Base-by-base conservation (phyloP, 106 monocot species). In the Dioscorea alata region DNA sequence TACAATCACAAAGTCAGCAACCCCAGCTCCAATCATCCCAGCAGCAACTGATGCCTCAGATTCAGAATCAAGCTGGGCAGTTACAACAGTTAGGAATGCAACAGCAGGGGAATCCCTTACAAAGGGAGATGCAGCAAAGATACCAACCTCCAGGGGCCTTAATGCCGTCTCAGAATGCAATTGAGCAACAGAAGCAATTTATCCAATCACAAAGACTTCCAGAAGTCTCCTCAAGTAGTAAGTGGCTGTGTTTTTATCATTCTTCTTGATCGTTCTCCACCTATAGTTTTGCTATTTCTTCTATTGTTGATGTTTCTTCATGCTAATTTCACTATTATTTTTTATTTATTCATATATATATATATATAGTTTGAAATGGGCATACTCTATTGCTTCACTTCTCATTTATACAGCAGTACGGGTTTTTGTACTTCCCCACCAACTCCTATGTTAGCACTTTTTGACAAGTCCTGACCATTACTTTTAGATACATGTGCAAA, bases 161-260 rank as follows among this genome's bases (percentile, higher is more conserved):
- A 50, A 70, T 90, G 63, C 88, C 83, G 57, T 61, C 74, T 34
- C 93, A 82, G 66, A 89, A 75, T 89, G 67, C 81, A 75, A 71
- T 78, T 57, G 87, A 90, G 50, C 83, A 79, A 62, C 91, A 82
- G 50, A 88, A 96, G 67, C 80, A 73, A 73, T 63, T 80, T 8
- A 69, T 82, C 48, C 91, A 86, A 60, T 54, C 85, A 69, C 75
- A 80, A 71, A 71, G 57, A 14, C 63, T 74, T 73, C 81, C 76
- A 48, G 89, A 89, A 49, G 83, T 76, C 52, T 80, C 89, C 49
- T 84, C 86, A 59, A 78, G 76, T 75, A 76, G 89, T 89, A 82
- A 85, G 88, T 73, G 28, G 23, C 67, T 10, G 6, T 68, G 9
- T 8, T 33, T 28, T 54, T 54, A 18, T 54, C 5, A 5, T 13